Conservation (phyloP, 1,139 yeast genomes). For the Saccharomycopsis hybrid region DNA sequence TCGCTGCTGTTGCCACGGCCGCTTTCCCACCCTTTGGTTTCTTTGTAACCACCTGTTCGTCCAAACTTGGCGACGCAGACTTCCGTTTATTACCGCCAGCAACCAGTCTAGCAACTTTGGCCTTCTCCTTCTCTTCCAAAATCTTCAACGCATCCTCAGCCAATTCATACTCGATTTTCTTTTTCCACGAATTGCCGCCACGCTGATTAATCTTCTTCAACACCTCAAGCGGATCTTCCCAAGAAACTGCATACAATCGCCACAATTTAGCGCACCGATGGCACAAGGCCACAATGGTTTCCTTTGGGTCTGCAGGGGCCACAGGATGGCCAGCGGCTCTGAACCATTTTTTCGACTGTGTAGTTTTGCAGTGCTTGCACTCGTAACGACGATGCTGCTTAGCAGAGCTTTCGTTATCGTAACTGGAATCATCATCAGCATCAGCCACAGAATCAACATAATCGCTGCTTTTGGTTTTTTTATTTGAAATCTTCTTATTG, state of each 20-base stretch:
- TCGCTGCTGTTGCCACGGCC: not conserved
- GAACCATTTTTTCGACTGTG: conserved; percentile 57
- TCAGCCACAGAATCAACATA: conserved; percentile 50
- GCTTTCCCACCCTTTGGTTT: not conserved
- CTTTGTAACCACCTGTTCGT: not conserved
- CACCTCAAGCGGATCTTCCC: conserved; percentile 79
- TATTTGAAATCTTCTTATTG: conserved; percentile 41
- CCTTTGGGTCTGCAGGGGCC: conserved; percentile 30
- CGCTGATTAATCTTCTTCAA: conserved; percentile 42
- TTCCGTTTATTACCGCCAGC: not conserved
- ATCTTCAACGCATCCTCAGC: conserved; percentile 59
- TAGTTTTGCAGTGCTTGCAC: conserved; percentile 64
- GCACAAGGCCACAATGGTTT: conserved; percentile 55
- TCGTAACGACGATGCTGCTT: conserved; percentile 34
- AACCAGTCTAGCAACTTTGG: not conserved
- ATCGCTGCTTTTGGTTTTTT: conserved; percentile 26
- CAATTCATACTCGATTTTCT: conserved; percentile 66
- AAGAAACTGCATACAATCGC: conserved; percentile 84
- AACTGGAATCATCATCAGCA: conserved; percentile 65
- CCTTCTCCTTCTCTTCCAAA: conserved; percentile 40
- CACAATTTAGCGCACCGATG: conserved; percentile 82
- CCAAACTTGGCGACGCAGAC: conserved; percentile 1
- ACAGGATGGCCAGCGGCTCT: conserved; percentile 59
- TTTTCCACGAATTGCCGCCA: conserved; percentile 48
- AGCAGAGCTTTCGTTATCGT: conserved; percentile 45